A percentile compares a stretch with the other conserved stretches of the same genome.
Conservation (phyloP, 2,329 filamentous ascomycete genomes). For the Parasarocladium wereldwijsianum region DNA sequence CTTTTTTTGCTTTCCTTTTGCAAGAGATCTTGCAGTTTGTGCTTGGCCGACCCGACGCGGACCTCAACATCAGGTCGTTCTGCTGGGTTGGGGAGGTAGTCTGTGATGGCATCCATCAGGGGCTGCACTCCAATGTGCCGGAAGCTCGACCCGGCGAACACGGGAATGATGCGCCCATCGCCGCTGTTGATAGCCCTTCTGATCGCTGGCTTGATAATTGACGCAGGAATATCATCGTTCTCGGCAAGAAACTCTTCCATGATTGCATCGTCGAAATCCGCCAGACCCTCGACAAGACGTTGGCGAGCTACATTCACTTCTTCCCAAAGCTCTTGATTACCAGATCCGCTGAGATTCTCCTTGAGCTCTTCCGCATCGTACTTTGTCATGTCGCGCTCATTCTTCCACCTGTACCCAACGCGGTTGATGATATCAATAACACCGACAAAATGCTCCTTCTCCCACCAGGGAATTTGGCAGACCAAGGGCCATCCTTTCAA, state of each 20-base stretch:
- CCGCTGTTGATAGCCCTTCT: slow-evolving; percentile 54
- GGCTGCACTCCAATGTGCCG: slow-evolving; percentile 89
- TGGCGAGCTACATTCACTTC: slow-evolving; percentile 66
- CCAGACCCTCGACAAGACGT: slow-evolving; percentile 68
- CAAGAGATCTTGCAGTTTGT: slow-evolving; percentile 22
- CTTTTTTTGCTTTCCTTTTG: slow-evolving; percentile 21
- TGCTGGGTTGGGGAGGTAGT: slow-evolving; percentile 70
- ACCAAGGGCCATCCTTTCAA: slow-evolving; percentile 77
- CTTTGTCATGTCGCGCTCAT: slow-evolving; percentile 23
- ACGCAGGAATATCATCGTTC: slow-evolving; percentile 56
- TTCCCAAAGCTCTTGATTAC: slow-evolving; percentile 38
- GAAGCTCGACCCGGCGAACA: slow-evolving; percentile 87
- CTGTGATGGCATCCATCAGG: slow-evolving; percentile 73
- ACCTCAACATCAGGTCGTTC: slow-evolving; percentile 72
- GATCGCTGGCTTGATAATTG: slow-evolving; percentile 58
- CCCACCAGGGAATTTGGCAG: slow-evolving; percentile 93
- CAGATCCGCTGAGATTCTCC: slow-evolving; percentile 24
- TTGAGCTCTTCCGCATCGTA: slow-evolving; percentile 15
- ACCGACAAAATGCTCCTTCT: slow-evolving; percentile 64
- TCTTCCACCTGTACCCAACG: slow-evolving; percentile 58
- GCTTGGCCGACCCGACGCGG: slow-evolving; percentile 42
- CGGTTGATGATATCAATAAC: slow-evolving; percentile 72
- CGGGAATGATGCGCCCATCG: slow-evolving; percentile 61
- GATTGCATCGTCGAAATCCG: slow-evolving; percentile 76
- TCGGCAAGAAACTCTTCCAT: slow-evolving; percentile 72